Conservation (phyloP, 495 filamentous ascomycete genomes). For the Xylaria scruposa region DNA sequence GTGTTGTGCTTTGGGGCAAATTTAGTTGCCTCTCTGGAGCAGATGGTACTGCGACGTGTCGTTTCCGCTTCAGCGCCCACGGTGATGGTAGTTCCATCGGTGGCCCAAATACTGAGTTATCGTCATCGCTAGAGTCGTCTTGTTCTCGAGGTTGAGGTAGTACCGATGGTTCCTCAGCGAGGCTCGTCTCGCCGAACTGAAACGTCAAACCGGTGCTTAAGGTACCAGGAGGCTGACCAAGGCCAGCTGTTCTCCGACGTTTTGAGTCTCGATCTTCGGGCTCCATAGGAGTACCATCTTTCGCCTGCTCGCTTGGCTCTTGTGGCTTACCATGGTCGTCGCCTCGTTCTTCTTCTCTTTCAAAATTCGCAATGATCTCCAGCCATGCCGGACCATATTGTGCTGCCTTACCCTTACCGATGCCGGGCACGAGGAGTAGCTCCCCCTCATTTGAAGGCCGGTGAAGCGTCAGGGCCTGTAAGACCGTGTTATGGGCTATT, state of each 20-base stretch:
- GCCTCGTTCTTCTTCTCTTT: slow-evolving; percentile 6
- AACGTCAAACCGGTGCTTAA: slow-evolving; percentile 3
- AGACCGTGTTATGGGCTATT: slow-evolving; percentile 25
- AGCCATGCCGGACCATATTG: slow-evolving; percentile 26
- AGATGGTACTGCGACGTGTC: background rate
- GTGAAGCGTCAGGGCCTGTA: slow-evolving; percentile 16
- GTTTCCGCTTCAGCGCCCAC: background rate
- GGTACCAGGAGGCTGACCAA: background rate
- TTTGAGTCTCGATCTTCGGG: background rate
- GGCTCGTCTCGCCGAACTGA: background rate
- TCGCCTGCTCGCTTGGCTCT: background rate
- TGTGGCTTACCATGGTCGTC: background rate
- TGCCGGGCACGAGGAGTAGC: slow-evolving; percentile 22
- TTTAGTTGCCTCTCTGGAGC: background rate
- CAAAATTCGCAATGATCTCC: slow-evolving; percentile 25
- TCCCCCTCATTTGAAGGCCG: slow-evolving; percentile 28
- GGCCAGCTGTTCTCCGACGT: background rate
- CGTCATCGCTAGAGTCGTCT: background rate
- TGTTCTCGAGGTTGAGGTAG: background rate
- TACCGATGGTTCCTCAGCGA: background rate
- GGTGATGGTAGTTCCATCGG: background rate
- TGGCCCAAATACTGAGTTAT: background rate
- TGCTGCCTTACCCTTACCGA: background rate
- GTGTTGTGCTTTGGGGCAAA: background rate
- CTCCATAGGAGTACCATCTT: too few relatives aligned